Base-by-base conservation (phyloP, 2,329 filamentous ascomycete species). In the Didymella keratinophila region DNA sequence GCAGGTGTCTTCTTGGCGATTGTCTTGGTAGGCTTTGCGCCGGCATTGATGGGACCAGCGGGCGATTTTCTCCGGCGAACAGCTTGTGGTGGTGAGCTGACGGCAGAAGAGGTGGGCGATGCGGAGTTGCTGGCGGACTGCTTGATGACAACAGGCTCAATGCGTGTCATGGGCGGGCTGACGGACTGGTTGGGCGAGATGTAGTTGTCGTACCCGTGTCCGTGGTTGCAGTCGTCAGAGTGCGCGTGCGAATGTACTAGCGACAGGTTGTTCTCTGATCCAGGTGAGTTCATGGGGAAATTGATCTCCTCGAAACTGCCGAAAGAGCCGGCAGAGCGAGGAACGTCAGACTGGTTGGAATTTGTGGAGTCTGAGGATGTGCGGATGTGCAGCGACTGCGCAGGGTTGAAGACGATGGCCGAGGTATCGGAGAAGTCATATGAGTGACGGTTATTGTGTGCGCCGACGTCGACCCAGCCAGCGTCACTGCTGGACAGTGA, bases 351-450 rank as follows among this genome's bases (percentile, higher is more conserved):
- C 32, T 93, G 89, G 1, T 89, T 86, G 0, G 91, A 96, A 1
- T 88, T 86, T 1, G 91, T 95, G n/a, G 92, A 95, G 70, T 96
- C 92, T 4, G 93, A 97, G 69, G 90, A 88, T 53, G 89, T 93
- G 67, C 93, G 87, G 71, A 96, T 85, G 79, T 97, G 94, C 50
- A 98, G 65, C 9, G 93, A 96, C 79, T 97, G 91, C 62, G 89
- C 87, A 2, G 94, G 94, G 78, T 97, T 97, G 82, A 96, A 96
- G 71, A 97, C 93, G 65, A 91, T 88, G 58, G 79, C 80, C 39
- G 73, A 69, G 11, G 62, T 66, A 43, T 88, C 82, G 48, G 85
- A 87, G 32, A 86, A 84, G 66, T 94, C 90, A 66, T 90, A 87
- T 36, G 88, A 89, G 61, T 87, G 88, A 59, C 88, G 88, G 62